Evolutionary conservation across 2,329 filamentous ascomycete species (phyloP).

Genomic region (Cadophora sp.): DNA sequence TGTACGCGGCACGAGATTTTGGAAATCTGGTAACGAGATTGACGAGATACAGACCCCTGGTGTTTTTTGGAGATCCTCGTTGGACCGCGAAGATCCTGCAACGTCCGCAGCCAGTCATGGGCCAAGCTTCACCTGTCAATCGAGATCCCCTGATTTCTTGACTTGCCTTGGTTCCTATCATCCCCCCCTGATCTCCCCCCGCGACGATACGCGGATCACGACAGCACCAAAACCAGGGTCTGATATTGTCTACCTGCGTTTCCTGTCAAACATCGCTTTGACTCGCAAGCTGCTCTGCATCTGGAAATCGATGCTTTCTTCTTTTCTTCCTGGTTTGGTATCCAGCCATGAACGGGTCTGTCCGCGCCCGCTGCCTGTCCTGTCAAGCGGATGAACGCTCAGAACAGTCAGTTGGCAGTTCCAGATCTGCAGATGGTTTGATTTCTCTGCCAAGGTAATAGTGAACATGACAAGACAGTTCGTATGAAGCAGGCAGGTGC

Average conservation of each 20-base stretch:
- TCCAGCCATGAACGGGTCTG: constrained; percentile 20
- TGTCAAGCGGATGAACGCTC: constrained; percentile 9
- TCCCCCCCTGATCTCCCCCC: background rate
- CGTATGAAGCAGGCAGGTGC: background rate
- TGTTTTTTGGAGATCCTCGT: constrained; percentile 9
- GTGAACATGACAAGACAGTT: constrained; percentile 6
- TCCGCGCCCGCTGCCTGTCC: constrained; percentile 8
- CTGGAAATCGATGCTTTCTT: constrained; percentile 23
- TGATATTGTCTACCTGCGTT: background rate
- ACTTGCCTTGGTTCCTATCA: background rate
- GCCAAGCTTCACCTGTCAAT: constrained; percentile 14
- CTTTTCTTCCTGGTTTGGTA: constrained; percentile 10
- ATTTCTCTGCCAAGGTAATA: background rate
- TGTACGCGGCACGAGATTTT: constrained; percentile 11
- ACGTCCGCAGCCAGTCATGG: constrained; percentile 15
- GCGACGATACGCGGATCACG: background rate
- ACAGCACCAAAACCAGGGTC: constrained; percentile 5
- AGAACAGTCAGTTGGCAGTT: constrained; percentile 1
- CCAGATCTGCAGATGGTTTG: background rate
- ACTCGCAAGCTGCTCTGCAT: constrained; percentile 24
- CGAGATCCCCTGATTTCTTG: constrained; percentile 9
- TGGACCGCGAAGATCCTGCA: constrained; percentile 11
- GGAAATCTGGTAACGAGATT: constrained; percentile 21
- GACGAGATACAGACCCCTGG: constrained; percentile 11
- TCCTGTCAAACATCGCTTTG: background rate